Evolutionary conservation across 106 monocot genomes (phyloP).

Genomic region (Acanthochlamys bracteata): DNA sequence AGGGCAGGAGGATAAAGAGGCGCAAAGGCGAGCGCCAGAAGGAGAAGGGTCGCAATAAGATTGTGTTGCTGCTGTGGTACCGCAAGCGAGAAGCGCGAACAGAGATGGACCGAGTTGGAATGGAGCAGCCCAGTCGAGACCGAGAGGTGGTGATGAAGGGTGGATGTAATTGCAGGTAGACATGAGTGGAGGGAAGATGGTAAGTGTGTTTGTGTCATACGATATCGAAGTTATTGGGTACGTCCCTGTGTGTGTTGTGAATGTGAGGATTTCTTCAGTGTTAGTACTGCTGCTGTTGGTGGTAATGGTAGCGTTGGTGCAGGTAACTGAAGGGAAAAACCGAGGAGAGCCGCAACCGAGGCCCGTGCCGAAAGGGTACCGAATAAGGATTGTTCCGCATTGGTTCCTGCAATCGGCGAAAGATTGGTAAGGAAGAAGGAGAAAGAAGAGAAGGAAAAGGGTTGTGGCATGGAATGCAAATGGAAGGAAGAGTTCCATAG

Average conservation of each 20-base stretch:
- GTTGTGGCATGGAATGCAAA: background rate
- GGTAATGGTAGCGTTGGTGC: background rate
- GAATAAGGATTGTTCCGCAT: conserved; percentile 18
- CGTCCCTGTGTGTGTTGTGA: conserved; percentile 26
- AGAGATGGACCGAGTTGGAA: conserved; percentile 31
- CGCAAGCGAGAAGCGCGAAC: conserved; percentile 26
- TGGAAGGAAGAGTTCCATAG: background rate
- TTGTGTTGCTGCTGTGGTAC: background rate
- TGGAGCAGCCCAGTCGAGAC: conserved; percentile 26
- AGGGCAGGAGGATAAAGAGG: background rate
- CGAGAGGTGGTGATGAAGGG: conserved; percentile 13
- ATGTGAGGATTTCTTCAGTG: conserved; percentile 1
- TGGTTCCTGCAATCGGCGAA: conserved; percentile 6
- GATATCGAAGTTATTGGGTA: conserved; percentile 30
- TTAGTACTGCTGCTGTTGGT: background rate
- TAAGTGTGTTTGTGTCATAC: conserved; percentile 17
- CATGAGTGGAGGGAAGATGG: conserved; percentile 26
- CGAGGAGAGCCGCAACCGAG: conserved; percentile 29
- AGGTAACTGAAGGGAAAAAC: conserved; percentile 22
- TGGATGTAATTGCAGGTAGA: conserved; percentile 25
- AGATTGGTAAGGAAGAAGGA: background rate
- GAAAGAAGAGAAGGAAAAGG: conserved; percentile 5
- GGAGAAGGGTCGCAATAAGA: background rate
- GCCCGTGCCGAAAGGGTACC: conserved; percentile 33
- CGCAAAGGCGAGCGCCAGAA: background rate